phyloP scores from a whole-genome alignment of 1,139 yeast genomes.

The Yamadazyma atlantica region DNA sequence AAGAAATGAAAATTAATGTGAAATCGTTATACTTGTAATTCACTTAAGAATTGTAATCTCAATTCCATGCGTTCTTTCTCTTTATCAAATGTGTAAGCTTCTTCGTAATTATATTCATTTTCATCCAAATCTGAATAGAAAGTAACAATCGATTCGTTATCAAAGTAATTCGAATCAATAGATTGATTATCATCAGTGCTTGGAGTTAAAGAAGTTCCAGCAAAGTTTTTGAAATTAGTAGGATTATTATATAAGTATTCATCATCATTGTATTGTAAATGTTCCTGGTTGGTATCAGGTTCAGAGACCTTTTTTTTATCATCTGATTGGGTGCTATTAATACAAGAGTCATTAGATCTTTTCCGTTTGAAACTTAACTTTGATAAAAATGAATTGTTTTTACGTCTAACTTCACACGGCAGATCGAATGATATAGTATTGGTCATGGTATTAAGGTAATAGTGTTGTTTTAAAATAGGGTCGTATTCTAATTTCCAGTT shows the following conservation, averaged over 20 bases:
- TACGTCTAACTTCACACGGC: conserved; percentile 40
- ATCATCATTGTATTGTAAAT: conserved; percentile 20
- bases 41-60: conserved; percentile 39
- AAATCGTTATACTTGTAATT: conserved; percentile 18
- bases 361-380: conserved; percentile 14
- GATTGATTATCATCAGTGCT: conserved; percentile 16
- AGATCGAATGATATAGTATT: conserved; percentile 38
- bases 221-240: conserved; percentile 28
- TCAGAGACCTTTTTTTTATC: not conserved
- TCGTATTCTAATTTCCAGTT: conserved; percentile 31
- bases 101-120: conserved; percentile 7
- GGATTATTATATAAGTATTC: conserved; percentile 26
- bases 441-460: conserved; percentile 33
- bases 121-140: conserved; percentile 15
- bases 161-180: conserved; percentile 9
- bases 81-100: conserved; percentile 17
- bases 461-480: conserved; percentile 33
- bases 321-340: conserved; percentile 2
- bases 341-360: conserved; percentile 7
- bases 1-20: not conserved
- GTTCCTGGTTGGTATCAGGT: not conserved
- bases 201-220: conserved; percentile 27
- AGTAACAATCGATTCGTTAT: conserved; percentile 21
- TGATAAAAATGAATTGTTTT: conserved; percentile 11
- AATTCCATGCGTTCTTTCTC: conserved; percentile 41